A percentile compares a stretch with the other conserved stretches of the same genome.
Conservation (phyloP, 495 filamentous ascomycete species). For the Daldinia bambusicola region DNA sequence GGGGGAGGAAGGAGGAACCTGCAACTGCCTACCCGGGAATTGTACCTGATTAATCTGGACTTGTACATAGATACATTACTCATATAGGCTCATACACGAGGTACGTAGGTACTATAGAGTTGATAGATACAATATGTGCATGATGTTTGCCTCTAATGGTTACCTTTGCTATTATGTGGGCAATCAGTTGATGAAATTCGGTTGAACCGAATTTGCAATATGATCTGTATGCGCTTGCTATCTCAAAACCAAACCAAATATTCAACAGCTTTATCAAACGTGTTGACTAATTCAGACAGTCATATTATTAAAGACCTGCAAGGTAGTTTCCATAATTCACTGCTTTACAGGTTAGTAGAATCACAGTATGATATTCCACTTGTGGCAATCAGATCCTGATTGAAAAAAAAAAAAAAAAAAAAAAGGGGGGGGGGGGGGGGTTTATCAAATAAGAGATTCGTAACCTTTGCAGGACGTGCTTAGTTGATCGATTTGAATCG, state of each 20-base stretch:
- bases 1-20: neutral
- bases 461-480: no score
- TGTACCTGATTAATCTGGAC: neutral
- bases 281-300: neutral
- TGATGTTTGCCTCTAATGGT: no score
- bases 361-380: neutral
- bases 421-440: no score
- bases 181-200: neutral
- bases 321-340: neutral
- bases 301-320: neutral
- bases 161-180: no score
- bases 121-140: neutral
- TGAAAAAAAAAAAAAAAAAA: no score
- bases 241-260: neutral
- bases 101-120: neutral
- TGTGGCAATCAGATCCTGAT: neutral
- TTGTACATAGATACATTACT: neutral
- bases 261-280: neutral
- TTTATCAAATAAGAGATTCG: neutral
- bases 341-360: neutral
- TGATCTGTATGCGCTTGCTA: neutral
- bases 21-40: slow-evolving; percentile 2
- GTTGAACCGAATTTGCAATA: neutral
- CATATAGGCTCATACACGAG: slow-evolving; percentile 1
- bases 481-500: neutral